Percentiles rank a stretch among this genome's conserved stretches.
Evolutionary conservation across 2,329 filamentous ascomycete species (phyloP).

Genomic region (Daldinia sp.): DNA sequence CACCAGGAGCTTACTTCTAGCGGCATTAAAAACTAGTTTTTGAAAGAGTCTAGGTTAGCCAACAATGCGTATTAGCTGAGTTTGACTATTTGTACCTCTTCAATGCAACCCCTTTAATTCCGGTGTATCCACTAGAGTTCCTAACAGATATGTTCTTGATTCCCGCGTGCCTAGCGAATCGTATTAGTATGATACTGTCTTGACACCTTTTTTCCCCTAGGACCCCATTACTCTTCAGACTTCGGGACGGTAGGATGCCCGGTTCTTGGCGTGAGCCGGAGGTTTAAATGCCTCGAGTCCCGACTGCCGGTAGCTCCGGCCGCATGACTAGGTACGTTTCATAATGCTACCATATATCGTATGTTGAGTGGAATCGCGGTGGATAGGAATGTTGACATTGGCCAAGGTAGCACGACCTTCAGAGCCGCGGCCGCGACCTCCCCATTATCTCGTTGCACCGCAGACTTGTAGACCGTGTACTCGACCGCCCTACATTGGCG

Average conservation of each 20-base stretch:
- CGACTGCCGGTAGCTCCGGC: not conserved
- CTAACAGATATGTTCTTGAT: not conserved
- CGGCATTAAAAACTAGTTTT: not conserved
- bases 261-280: constrained; percentile 6
- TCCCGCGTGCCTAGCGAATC: not conserved
- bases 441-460: constrained; percentile 19
- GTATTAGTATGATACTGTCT: constrained; percentile 7
- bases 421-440: constrained; percentile 20
- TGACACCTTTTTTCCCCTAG: not conserved
- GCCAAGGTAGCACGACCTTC: not conserved
- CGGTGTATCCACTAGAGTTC: not conserved
- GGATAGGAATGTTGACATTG: not conserved
- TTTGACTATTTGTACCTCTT: not conserved
- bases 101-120: not conserved
- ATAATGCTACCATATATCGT: not conserved
- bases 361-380: not conserved
- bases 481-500: constrained; percentile 3
- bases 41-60: not conserved
- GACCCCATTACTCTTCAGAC: constrained; percentile 17
- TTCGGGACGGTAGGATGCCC: constrained; percentile 5
- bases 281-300: not conserved
- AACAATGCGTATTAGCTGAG: not conserved
- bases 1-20: not conserved
- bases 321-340: not conserved
- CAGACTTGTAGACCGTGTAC: constrained; percentile 1